Conservation (phyloP, 179 eudicot species). For the Amaranthus tricolor region DNA sequence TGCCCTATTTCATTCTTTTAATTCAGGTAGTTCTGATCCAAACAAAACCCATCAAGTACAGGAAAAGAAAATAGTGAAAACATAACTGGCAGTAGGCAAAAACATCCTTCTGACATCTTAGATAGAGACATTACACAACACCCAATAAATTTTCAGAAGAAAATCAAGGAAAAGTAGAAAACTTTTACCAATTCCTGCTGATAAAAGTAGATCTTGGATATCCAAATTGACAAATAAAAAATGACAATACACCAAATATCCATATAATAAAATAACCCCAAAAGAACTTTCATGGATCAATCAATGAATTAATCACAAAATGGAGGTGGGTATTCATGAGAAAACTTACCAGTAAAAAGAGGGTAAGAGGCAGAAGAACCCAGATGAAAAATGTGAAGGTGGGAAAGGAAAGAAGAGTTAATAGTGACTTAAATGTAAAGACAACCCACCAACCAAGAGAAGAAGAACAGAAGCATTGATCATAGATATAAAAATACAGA, state of each 20-base stretch:
- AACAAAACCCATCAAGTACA: constrained; percentile 19
- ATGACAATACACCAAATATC: constrained; percentile 26
- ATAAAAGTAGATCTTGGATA: constrained; percentile 25
- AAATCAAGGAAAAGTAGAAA: neutral
- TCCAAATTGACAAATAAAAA: constrained; percentile 18
- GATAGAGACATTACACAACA: constrained; percentile 26
- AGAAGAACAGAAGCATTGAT: constrained; percentile 13
- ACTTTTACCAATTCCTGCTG: constrained; percentile 18
- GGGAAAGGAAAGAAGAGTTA: neutral
- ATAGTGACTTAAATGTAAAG: constrained; percentile 17
- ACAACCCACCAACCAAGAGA: neutral
- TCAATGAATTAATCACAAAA: constrained; percentile 7
- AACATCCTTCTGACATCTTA: constrained; percentile 22
- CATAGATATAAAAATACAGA: constrained; percentile 14
- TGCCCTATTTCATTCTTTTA: constrained; percentile 1
- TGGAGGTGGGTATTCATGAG: neutral
- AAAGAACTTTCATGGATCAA: constrained; percentile 13
- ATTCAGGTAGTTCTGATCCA: constrained; percentile 4
- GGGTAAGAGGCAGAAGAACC: neutral
- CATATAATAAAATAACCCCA: constrained; percentile 16
- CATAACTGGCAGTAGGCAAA: constrained; percentile 9
- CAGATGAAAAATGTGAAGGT: constrained; percentile 27
- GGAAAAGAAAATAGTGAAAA: constrained; percentile 11
- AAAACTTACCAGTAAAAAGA: constrained; percentile 23
- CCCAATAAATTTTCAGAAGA: constrained; percentile 20